Conservation (phyloP, 805 yeast species). For the Wickerhamia fluorescens region DNA sequence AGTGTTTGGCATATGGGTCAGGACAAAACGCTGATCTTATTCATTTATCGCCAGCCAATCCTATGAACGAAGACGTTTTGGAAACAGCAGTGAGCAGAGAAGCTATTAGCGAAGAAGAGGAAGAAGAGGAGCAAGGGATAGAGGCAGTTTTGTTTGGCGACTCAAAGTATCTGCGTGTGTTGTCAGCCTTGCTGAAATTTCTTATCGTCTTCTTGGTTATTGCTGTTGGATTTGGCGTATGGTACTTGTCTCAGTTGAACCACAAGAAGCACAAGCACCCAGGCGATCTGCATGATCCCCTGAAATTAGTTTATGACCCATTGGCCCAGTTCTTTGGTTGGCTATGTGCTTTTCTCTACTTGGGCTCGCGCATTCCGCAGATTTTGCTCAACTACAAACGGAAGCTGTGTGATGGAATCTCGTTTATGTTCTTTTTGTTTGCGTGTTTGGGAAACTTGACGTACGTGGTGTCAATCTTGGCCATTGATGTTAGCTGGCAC, state of each 20-base stretch:
- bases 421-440: constrained; percentile 86
- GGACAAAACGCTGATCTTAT: constrained; percentile 59
- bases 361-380: constrained; percentile 92
- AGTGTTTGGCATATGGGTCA: constrained; percentile 74
- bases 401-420: constrained; percentile 91
- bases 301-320: constrained; percentile 56
- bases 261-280: constrained; percentile 33
- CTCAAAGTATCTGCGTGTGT: constrained; percentile 12
- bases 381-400: constrained; percentile 76
- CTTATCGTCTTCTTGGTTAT: constrained; percentile 63
- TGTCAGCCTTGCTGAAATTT: constrained; percentile 20
- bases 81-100: constrained; percentile 51
- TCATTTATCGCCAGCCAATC: constrained; percentile 85
- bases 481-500: constrained; percentile 61
- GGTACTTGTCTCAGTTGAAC: constrained; percentile 61
- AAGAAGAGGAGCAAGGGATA: constrained; percentile 14
- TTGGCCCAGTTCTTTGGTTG: constrained; percentile 86
- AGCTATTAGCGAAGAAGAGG: constrained; percentile 9
- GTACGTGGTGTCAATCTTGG: constrained; percentile 78
- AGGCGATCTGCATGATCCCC: constrained; percentile 19
- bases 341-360: constrained; percentile 64
- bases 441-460: constrained; percentile 93
- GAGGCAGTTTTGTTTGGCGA: constrained; percentile 4
- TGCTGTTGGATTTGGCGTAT: constrained; percentile 77
- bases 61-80: constrained; percentile 62